Evolutionary conservation across 129 eudicot genomes (phyloP), one percentile per base, ranked within the genome.

Genomic region (Glebionis coronaria): DNA sequence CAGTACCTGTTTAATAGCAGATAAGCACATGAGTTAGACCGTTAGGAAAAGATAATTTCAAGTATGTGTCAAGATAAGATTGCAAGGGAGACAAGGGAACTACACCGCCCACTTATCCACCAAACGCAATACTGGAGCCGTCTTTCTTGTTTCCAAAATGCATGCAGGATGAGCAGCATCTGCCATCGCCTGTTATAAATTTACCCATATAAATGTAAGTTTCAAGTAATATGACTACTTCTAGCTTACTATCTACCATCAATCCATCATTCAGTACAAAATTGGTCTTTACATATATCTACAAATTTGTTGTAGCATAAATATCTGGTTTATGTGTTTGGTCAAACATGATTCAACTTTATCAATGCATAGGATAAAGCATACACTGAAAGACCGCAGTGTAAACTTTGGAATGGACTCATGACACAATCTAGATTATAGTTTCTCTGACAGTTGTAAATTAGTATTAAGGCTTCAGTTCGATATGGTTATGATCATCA

Each of bases 81-180:
- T 49, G 44, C 62, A 74, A 67, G 73, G 60, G 23, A 50, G 65
- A 76, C 13, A 64, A 87, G 73, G 57, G 83, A 83, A 75, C 82
- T 76, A 76, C 83, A 88, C 98, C 96, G 95, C 98, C 98, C 98
- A 93, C 78, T 93, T 93, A 82, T 93, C 96, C 95, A 93, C 96
- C 84, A 93, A 84, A 70, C 98, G 95, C 79, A 93, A 79, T 25
- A 90, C 96, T 40, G 98, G 98, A 69, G 98, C 96, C 65, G 98
- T 93, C 77, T 93, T 93, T 72, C 98, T 82, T 27, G 97, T 93
- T 84, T 93, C 98, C 76, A 93, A 77, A 23, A 93, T 86, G 74
- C 67, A 69, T 21, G 98, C 98, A 68, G 98, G 98, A 18, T 60
- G 51, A 60, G 98, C 98, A 57, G 98, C 95, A 71, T 80, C 86